Base-by-base conservation (phyloP, 768 basidiomycete species). In the Naematelia encephala region DNA sequence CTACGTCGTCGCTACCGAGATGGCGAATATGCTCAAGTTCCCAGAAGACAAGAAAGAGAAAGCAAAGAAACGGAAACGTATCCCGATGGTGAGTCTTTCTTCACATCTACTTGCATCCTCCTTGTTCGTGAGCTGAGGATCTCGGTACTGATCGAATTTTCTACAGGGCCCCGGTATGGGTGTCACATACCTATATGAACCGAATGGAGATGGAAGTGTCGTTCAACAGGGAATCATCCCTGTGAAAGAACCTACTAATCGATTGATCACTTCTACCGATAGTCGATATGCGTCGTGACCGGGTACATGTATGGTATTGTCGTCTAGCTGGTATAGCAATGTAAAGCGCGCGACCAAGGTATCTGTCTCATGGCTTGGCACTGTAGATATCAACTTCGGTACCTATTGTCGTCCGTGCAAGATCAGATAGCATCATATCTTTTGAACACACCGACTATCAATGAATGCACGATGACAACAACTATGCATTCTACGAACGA, bases 121-220 rank as follows among this genome's bases (percentile, higher is more conserved):
- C 5, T 5, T 22, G n/a, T 13, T 3, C 19, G n/a, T 19, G 13
- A 5, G 21, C 5, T 8, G 19, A 46, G 13, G 19, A 16, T 16
- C 10, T 22, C 4, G 3, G 43, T 4, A 44, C 42, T 4, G 49
- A 14, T 28, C 8, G 13, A 14, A 27, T 46, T 19, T 8, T 30
- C 26, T 14, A 16, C 51, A 73, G 72, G 59, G 56, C 12, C 72
- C 72, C 22, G 72, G 72, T 10, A 66, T 73, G 64, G 72, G 64
- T 0, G 66, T 73, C 64, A 73, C 72, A 16, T 73, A 73, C 49
- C 50, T 73, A 8, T 73, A 68, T 50, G 67, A 70, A 30, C 67
- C 69, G 1, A 51, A 50, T 2, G 53, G 34, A 8, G 25, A 51
- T 13, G 64, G 64, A 1, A 56, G 61, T 5, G 61, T 70, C 22